These are phyloP conservation scores for Hsuehochloa calcarea DNA, from an alignment of 176 grass and related monocot genomes.

Conservation along the genomic window DNA sequence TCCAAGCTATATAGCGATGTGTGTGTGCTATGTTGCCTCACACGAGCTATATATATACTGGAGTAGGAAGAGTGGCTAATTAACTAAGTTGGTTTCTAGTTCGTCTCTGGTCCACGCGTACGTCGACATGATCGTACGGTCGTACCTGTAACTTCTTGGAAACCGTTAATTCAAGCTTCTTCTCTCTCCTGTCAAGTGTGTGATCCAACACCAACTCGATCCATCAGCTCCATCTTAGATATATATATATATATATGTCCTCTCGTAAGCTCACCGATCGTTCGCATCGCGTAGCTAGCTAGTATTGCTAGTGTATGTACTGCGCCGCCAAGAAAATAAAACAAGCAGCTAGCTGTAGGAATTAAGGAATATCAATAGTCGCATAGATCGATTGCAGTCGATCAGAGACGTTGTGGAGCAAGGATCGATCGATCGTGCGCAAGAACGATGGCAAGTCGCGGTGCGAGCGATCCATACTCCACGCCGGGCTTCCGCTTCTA, in stretches of 20 bases:
- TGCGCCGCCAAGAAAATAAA: not conserved
- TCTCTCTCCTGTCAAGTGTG: not conserved
- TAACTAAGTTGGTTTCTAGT: not conserved
- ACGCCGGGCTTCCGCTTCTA: slow-evolving; percentile 61
- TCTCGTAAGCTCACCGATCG: too few species aligned
- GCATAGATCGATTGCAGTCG: not conserved
- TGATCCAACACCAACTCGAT: not conserved
- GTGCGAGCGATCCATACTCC: not conserved
- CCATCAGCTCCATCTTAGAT: not conserved
- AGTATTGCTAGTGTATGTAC: too few species aligned
- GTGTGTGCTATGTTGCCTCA: not conserved
- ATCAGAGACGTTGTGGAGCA: not conserved
- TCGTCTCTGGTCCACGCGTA: not conserved
- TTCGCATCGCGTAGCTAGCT: too few species aligned
- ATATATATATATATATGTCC: not conserved
- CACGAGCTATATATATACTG: not conserved
- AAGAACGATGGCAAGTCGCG: not conserved
- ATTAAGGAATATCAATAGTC: not conserved
- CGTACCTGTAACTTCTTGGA: not conserved
- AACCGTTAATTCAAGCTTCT: not conserved
- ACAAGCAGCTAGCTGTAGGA: not conserved
- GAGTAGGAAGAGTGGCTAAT: not conserved
- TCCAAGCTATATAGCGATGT: not conserved
- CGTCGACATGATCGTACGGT: not conserved
- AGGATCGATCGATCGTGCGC: not conserved